Base-by-base conservation (phyloP, 1,139 yeast genomes). In the Pichia sp. region DNA sequence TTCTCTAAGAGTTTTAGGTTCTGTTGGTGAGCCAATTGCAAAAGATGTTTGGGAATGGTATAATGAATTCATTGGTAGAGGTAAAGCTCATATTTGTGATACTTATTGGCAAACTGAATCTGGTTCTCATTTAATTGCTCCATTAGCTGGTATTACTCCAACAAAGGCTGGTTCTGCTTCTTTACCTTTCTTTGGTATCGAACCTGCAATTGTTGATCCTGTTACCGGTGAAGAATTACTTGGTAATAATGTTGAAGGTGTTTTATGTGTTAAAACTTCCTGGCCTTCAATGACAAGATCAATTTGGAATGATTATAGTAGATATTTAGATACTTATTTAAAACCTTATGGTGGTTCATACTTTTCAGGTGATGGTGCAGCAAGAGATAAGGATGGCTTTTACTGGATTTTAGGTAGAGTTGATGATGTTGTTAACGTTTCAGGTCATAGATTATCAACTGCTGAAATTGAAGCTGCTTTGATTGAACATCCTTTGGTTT, bases 31-130 rank as follows among this genome's bases (percentile, higher is more conserved):
- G 69, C 96, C 96, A 57, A 87, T 87, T 69, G 95, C 96, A 38
- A 88, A 91, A 44, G 96, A 87, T 66, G 90, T 87, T 53, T 87
- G 96, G 96, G 89, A 85, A 66, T 87, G 96, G 96, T 87, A 86
- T 69, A 83, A 82, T 63, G 88, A 85, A 59, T 75, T 82, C 59
- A 81, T 87, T 62, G 96, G 96, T 62, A 77, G 86, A 62, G 80
- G 79, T 46, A 77, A 84, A 67, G 84, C 87, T 49, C 88, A 86
- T 63, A 81, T 85, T 60, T 81, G 83, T 59, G 93, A 85, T 69
- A 84, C 93, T 47, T 84, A 85, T 72, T 85, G 93, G 93, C 90
- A 84, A 74, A 85, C 93, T 8, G 93, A 85, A 68, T 81, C 88
- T 18, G 91, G 91, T 22, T 80, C 88, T 36, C 91, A 84, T 62